These are phyloP conservation scores for Penicillium corylophilum DNA, from an alignment of 2,329 filamentous ascomycete genomes.

Conservation along the genomic window DNA sequence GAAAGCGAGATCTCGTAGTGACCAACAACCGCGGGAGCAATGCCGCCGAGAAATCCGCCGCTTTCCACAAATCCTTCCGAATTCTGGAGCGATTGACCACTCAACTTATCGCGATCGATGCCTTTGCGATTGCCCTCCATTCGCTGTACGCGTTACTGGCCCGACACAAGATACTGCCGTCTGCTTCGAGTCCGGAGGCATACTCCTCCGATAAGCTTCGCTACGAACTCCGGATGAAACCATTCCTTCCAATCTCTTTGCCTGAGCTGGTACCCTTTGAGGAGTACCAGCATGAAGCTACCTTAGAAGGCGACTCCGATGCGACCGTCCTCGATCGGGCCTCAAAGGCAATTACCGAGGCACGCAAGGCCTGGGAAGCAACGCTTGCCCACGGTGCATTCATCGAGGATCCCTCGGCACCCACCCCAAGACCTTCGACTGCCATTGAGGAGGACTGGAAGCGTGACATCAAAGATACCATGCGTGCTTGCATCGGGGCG, in stretches of 20 bases:
- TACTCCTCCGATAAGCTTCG: slow-evolving; percentile 68
- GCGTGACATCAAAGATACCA: slow-evolving; percentile 57
- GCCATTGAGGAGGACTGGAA: slow-evolving; percentile 63
- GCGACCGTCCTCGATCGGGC: slow-evolving; percentile 41
- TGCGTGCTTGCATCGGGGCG: slow-evolving; percentile 70
- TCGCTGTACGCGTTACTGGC: slow-evolving; percentile 66
- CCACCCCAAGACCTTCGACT: slow-evolving; percentile 28
- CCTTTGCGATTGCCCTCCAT: slow-evolving; percentile 53
- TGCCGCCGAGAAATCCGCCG: slow-evolving; percentile 28
- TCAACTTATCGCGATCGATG: slow-evolving; percentile 62
- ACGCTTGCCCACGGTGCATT: slow-evolving; percentile 42
- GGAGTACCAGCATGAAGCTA: slow-evolving; percentile 53
- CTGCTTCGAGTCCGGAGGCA: slow-evolving; percentile 52
- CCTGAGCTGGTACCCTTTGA: slow-evolving; percentile 66
- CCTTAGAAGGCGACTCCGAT: slow-evolving; percentile 47
- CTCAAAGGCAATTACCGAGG: slow-evolving; percentile 38
- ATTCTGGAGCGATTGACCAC: slow-evolving; percentile 62
- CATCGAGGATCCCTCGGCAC: slow-evolving; percentile 15
- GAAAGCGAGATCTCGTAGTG: slow-evolving; percentile 25
- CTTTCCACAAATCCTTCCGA: slow-evolving; percentile 43
- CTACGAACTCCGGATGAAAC: slow-evolving; percentile 84
- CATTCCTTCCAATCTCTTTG: slow-evolving; percentile 68
- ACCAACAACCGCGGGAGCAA: slow-evolving; percentile 5
- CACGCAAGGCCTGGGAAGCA: slow-evolving; percentile 45
- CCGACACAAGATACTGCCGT: slow-evolving; percentile 53